phyloP scores from a whole-genome alignment of 805 yeast genomes.

The Barnettozyma sp. region DNA sequence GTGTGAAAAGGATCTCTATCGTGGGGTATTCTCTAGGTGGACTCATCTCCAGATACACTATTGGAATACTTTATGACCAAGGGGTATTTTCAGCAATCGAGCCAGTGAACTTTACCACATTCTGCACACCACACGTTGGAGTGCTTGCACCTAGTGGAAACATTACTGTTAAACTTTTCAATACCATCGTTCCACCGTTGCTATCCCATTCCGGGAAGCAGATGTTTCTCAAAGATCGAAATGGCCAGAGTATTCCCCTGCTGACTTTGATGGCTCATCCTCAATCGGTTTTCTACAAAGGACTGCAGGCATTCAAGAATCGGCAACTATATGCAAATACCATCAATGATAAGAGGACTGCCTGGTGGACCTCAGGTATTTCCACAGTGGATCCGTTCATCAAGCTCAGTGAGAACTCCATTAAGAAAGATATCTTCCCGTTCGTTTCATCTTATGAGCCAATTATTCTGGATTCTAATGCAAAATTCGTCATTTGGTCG shows the following conservation, averaged over 20 bases:
- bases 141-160: constrained; percentile 53
- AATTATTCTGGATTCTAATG: constrained; percentile 44
- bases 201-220: constrained; percentile 71
- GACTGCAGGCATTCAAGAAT: constrained; percentile 45
- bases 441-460: constrained; percentile 51
- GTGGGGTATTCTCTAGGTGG: constrained; percentile 88
- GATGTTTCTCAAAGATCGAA: constrained; percentile 53
- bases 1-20: constrained; percentile 65
- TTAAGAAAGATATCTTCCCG: constrained; percentile 33
- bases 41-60: constrained; percentile 65
- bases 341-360: constrained; percentile 71
- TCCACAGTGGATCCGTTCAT: constrained; percentile 54
- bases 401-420: constrained; percentile 36
- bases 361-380: constrained; percentile 79
- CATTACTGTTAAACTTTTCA: constrained; percentile 47
- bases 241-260: constrained; percentile 38
- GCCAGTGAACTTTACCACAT: constrained; percentile 54
- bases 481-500: constrained; percentile 32
- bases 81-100: constrained; percentile 45
- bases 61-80: constrained; percentile 58
- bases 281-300: constrained; percentile 51
- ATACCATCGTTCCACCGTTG: constrained; percentile 54
- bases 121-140: constrained; percentile 70
- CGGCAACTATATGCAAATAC: constrained; percentile 66
- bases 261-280: constrained; percentile 60